Evolutionary conservation across 129 eudicot genomes (phyloP).

Genomic region (Helianthus tuberosus): DNA sequence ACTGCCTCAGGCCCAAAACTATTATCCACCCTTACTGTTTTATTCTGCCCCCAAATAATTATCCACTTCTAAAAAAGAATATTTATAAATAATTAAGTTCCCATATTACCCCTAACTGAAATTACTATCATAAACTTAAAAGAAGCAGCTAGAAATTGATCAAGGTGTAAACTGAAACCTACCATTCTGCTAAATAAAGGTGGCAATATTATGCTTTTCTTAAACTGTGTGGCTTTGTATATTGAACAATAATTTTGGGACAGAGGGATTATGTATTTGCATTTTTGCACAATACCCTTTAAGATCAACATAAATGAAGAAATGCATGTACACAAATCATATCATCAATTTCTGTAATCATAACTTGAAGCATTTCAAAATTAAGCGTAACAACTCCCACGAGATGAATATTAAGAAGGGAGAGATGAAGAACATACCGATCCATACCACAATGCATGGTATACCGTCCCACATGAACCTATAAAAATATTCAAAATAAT

Average conservation of each 20-base stretch:
- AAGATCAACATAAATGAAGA: not conserved
- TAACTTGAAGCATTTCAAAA: not conserved
- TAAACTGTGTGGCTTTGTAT: not conserved
- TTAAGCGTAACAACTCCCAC: not conserved
- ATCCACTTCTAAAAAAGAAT: not conserved
- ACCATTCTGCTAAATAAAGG: not conserved
- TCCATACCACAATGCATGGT: constrained; percentile 98
- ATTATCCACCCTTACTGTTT: not conserved
- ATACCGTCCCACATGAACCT: constrained; percentile 99
- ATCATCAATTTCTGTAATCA: not conserved
- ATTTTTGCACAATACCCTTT: too few species aligned
- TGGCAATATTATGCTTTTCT: not conserved
- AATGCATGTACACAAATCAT: constrained; percentile 4
- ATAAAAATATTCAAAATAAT: constrained; percentile 19
- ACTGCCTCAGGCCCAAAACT: not conserved
- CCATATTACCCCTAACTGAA: not conserved
- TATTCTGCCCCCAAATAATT: not conserved
- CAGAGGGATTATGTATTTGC: not conserved
- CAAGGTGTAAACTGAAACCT: not conserved
- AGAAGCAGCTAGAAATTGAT: not conserved
- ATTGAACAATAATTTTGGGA: not conserved
- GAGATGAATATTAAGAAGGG: constrained; percentile 15
- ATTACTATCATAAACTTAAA: not conserved
- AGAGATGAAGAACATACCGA: constrained; percentile 79
- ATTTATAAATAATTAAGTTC: not conserved